Conservation (phyloP, 2,329 filamentous ascomycete genomes). For the Clarireedia sp. region DNA sequence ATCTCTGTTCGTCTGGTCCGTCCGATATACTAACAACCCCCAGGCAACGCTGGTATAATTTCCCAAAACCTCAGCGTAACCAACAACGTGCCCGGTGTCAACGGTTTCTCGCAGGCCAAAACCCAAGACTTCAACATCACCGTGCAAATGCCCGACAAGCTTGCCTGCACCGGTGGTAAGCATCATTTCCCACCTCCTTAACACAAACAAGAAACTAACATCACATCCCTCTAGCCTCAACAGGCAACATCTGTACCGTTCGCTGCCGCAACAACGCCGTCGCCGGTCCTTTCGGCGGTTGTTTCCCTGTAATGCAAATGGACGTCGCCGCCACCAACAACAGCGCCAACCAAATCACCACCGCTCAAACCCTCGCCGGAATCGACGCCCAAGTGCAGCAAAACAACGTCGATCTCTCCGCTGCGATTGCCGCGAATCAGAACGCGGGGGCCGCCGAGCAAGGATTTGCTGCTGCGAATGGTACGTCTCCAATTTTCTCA, state of each 20-base stretch:
- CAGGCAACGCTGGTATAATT: slow-evolving; percentile 33
- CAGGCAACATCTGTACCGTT: slow-evolving; percentile 51
- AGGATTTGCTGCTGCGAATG: slow-evolving; percentile 29
- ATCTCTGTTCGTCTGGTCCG: neutral
- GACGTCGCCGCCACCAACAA: slow-evolving; percentile 38
- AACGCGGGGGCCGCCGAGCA: slow-evolving; percentile 32
- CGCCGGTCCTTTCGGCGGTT: slow-evolving; percentile 50
- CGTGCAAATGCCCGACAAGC: slow-evolving; percentile 41
- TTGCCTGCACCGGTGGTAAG: slow-evolving; percentile 45
- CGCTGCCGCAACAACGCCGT: slow-evolving; percentile 51
- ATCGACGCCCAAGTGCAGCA: slow-evolving; percentile 41
- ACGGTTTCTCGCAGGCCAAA: slow-evolving; percentile 44
- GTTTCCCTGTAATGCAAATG: slow-evolving; percentile 49
- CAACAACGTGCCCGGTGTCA: slow-evolving; percentile 51
- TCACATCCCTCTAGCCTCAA: slow-evolving; percentile 20
- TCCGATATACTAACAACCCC: neutral
- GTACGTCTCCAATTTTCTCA: slow-evolving; percentile 1
- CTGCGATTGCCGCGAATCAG: slow-evolving; percentile 38
- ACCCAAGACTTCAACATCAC: slow-evolving; percentile 45
- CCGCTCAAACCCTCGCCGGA: slow-evolving; percentile 36
- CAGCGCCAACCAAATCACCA: slow-evolving; percentile 38
- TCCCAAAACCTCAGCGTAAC: slow-evolving; percentile 43
- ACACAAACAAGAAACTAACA: neutral
- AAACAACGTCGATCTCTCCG: slow-evolving; percentile 43
- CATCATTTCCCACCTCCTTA: slow-evolving; percentile 1